Conservation (phyloP, 2,329 filamentous ascomycete species). For the Colletotrichum siamense region DNA sequence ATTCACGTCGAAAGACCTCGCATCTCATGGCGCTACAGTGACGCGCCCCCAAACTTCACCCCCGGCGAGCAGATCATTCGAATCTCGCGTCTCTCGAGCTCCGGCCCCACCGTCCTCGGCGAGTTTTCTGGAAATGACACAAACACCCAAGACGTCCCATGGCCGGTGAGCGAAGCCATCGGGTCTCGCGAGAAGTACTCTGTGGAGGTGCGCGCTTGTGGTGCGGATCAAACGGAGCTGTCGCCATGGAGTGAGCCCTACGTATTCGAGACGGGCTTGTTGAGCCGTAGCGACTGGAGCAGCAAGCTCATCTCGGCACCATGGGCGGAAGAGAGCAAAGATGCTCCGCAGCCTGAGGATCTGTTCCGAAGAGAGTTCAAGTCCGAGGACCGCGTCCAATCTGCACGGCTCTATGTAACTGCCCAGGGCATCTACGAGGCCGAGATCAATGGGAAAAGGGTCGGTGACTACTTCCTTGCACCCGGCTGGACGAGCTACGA, state of each 20-base stretch:
- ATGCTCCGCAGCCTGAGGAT: constrained; percentile 29
- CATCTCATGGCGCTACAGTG: constrained; percentile 51
- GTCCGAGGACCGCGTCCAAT: constrained; percentile 23
- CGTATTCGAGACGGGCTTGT: constrained; percentile 38
- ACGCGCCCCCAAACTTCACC: constrained; percentile 41
- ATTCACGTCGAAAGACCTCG: constrained; percentile 48
- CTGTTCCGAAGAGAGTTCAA: constrained; percentile 39
- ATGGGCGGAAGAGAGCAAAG: constrained; percentile 29
- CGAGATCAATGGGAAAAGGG: constrained; percentile 49
- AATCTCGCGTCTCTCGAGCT: constrained; percentile 29
- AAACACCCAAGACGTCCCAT: constrained; percentile 45
- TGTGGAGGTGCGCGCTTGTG: constrained; percentile 37
- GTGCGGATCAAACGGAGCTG: constrained; percentile 6
- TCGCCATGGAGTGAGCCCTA: constrained; percentile 32
- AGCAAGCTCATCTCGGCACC: constrained; percentile 33
- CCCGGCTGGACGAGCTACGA: constrained; percentile 60
- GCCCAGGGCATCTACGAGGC: constrained; percentile 50
- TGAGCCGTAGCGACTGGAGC: constrained; percentile 33
- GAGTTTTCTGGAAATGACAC: constrained; percentile 30
- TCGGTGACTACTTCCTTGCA: constrained; percentile 47
- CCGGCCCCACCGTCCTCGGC: constrained; percentile 21
- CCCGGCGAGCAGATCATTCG: constrained; percentile 49
- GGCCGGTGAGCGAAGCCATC: constrained; percentile 40
- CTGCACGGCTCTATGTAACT: constrained; percentile 53
- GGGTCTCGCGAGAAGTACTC: constrained; percentile 32